Evolutionary conservation across 2,329 filamentous ascomycete genomes (phyloP), one percentile per base, ranked within the genome.

Genomic region (Ceratocystis eucalypticola): DNA sequence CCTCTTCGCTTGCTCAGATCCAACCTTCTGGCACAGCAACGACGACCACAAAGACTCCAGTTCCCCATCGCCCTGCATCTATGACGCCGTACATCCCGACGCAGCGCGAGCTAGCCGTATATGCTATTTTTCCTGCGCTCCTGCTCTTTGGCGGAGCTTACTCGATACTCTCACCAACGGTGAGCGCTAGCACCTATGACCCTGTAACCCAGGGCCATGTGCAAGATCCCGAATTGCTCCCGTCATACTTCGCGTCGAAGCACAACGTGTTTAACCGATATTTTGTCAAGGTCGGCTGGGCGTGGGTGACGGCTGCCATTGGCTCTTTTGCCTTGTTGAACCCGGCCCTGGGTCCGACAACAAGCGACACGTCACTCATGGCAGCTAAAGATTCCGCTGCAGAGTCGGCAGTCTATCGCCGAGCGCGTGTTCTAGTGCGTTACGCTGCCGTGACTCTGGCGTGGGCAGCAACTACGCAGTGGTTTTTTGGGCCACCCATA

Each of bases 231-330:
- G 28, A 30, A 28, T 15, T 30, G 15, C 72, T 74, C n/a, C 89
- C 89, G 1, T 87, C 82, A 74, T 99, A 97, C 79, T 99, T 99
- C 75, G 93, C 94, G 61, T 88, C 88, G 71, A 99, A 99, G 77
- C 82, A 85, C 75, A 99, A 99, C 77, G 71, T 96, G 64, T 88
- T 97, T 82, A 99, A 99, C 74, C 76, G 88, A 61, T 83, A 91
- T 72, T 99, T 97, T 73, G 94, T 99, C 72, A 99, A 99, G 80
- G 81, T 89, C 65, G 93, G 93, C 69, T 99, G 94, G 94, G 83
- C 87, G 62, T 99, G 94, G 94, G 86, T 90, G 37, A 91, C 89
- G 0, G 74, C 84, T 8, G 87, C 89, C 0, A 92, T 96, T 72
- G 76, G 82, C 44, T 75, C 83, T 17, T 90, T 96, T 69, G 74